Base-by-base conservation (phyloP, 176 grass and related monocot species). In the Aegilops speltoides region DNA sequence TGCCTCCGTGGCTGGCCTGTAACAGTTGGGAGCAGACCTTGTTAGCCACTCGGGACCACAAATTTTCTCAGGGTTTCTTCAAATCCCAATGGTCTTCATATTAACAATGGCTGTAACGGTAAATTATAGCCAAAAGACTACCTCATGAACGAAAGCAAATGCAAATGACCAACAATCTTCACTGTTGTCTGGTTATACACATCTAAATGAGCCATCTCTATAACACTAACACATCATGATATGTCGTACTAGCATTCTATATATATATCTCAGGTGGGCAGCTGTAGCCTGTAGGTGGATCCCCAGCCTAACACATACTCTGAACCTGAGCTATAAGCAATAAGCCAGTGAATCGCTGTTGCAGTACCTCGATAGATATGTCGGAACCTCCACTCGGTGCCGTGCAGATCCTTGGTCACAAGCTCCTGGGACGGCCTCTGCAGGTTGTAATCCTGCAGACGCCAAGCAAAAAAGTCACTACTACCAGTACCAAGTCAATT, bases 361-460 rank as follows among this genome's bases (percentile, higher is more conserved):
- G 45, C 79, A 91, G 91, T 90, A 91, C 97, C 97, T 91, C 97
- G 83, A 64, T 96, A 99, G 45, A 99, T 99, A 81, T 96, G 97
- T 71, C 97, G 97, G 89, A 99, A 99, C 83, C 73, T 94, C 97
- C 97, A 99, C 61, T 91, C 92, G 0, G 87, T 91, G 68, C 97
- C 92, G 87, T 96, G 97, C 90, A 99, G 91, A 89, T 99, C 97
- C 89, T 96, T 96, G 15, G 97, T 94, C 48, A 94, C 76, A 71
- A 99, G 94, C 77, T 99, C 97, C 86, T 99, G 97, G 2, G 94
- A 99, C 74, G 97, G 97, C 54, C 97, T 89, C 82, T 96, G 97
- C 89, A 93, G 92, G 76, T 87, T 93, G 79, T 99, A 99, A 81
- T 99, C 97, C 97, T 99, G 86, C 34, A 43, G 64, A 46, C 90